Evolutionary conservation across 2,329 filamentous ascomycete species (phyloP).

Genomic region (Fusarium subglutinans): DNA sequence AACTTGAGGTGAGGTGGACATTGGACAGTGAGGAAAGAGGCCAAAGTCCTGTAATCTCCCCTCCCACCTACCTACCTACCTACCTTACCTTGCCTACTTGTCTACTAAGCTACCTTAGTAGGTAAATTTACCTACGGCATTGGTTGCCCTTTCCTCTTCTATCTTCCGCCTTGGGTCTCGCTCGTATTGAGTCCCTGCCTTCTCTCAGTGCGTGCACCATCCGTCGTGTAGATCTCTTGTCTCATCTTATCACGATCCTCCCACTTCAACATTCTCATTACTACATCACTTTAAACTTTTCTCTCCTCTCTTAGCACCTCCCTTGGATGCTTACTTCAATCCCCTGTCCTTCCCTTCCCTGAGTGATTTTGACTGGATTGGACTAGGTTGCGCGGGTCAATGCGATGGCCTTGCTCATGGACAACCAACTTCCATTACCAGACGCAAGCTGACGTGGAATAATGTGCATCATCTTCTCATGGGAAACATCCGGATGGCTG

Average conservation of each 20-base stretch:
- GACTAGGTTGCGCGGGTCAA: conserved; percentile 5
- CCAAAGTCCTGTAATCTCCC: conserved; percentile 39
- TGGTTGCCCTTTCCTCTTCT: background rate
- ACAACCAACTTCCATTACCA: background rate
- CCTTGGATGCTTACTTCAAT: conserved; percentile 1
- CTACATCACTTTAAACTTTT: background rate
- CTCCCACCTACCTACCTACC: background rate
- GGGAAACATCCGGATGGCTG: conserved; percentile 16
- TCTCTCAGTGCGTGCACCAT: background rate
- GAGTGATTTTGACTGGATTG: background rate
- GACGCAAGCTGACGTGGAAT: conserved; percentile 10
- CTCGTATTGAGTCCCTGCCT: conserved; percentile 20
- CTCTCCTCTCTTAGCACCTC: conserved; percentile 29
- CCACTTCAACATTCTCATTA: background rate
- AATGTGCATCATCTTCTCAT: conserved; percentile 11
- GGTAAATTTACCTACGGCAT: background rate
- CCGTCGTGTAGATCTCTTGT: conserved; percentile 22
- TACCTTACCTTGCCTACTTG: background rate
- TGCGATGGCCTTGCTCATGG: conserved; percentile 2
- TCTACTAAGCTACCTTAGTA: background rate
- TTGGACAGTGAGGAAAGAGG: conserved; percentile 10
- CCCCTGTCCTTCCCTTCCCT: background rate
- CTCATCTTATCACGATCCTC: conserved; percentile 9
- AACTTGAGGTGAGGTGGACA: background rate
- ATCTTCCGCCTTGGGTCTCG: conserved; percentile 13